These are phyloP conservation scores for Byssochlamys sp. DNA, from an alignment of 2,329 filamentous ascomycete species.

Conservation along the genomic window DNA sequence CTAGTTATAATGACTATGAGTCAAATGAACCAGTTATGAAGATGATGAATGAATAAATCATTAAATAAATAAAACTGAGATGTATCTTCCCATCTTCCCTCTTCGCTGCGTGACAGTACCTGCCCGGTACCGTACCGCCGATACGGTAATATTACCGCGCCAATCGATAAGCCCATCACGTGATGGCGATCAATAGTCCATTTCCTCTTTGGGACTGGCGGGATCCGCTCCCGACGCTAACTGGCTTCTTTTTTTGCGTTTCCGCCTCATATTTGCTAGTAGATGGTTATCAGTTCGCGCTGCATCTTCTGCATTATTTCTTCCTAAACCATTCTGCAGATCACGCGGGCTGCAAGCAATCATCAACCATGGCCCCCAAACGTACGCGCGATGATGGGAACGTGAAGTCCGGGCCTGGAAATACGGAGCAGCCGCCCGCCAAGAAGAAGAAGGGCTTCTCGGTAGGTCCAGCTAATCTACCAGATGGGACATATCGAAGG, in stretches of 20 bases:
- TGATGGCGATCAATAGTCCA: too few relatives aligned
- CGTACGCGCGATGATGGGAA: conserved; percentile 46
- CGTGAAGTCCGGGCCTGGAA: conserved; percentile 38
- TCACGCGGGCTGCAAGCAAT: not conserved
- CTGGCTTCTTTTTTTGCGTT: not conserved
- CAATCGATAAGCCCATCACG: too few relatives aligned
- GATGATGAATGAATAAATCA: too few relatives aligned
- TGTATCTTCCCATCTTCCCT: too few relatives aligned
- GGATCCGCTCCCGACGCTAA: not conserved
- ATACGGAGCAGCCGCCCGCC: conserved; percentile 25
- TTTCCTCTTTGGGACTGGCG: not conserved
- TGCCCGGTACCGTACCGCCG: not conserved
- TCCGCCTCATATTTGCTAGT: not conserved
- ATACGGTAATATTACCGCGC: too few relatives aligned
- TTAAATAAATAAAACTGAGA: too few relatives aligned
- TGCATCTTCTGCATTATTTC: too few relatives aligned
- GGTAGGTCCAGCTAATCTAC: conserved; percentile 80
- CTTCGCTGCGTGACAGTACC: not conserved
- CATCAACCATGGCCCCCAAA: conserved; percentile 49
- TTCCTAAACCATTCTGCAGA: too few relatives aligned
- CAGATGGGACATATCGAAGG: conserved; percentile 76
- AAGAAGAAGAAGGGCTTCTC: conserved; percentile 65
- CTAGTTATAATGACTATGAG: too few relatives aligned
- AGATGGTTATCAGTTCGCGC: too few relatives aligned
- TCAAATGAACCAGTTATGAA: too few relatives aligned